Base-by-base conservation (phyloP, 179 eudicot species). In the Amaranthus tricolor region DNA sequence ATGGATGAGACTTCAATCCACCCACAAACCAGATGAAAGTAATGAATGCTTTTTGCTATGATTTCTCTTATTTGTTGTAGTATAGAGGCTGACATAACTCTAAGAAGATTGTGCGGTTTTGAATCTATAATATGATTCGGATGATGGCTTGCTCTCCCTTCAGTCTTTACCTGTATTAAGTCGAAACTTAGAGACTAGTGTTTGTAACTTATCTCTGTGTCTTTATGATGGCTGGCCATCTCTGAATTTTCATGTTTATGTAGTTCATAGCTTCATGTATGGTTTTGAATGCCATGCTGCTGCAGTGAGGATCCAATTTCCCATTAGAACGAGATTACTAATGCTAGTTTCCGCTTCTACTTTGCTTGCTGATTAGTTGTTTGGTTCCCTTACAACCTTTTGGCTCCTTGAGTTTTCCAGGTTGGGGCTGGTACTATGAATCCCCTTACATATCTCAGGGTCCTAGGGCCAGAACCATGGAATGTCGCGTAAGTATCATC, bases 341-440 rank as follows among this genome's bases (percentile, higher is more conserved):
- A 60, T 9, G 9, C 21, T 59, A 7, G n/a, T 13, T 72, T 51
- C 15, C 19, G 51, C 7, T 12, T 8, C 14, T 13, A 52, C 10
- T 20, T 3, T 74, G 64, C 53, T 19, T 66, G 15, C 55, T 53
- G 70, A 70, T 40, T 31, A 31, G 40, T 31, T 31, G 40, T 3
- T 54, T 66, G 19, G 56, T 40, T 31, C 20, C 20, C 43, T 52
- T 9, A n/a, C 31, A 62, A 40, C 61, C 20, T 52, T 61, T 73
- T 50, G 63, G 65, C 65, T 70, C 20, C 70, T 74, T 69, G 43
- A 70, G 20, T 73, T 82, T 84, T 66, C 66, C 86, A 94, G 98
- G 98, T 94, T 80, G 99, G 99, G 87, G 99, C 99, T 63, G 99
- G 99, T 79, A 95, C 99, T 51, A 93, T 95, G 99, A 95, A 95